Evolutionary conservation across 2,329 filamentous ascomycete genomes (phyloP).

Genomic region (Corinectria fuckeliana): DNA sequence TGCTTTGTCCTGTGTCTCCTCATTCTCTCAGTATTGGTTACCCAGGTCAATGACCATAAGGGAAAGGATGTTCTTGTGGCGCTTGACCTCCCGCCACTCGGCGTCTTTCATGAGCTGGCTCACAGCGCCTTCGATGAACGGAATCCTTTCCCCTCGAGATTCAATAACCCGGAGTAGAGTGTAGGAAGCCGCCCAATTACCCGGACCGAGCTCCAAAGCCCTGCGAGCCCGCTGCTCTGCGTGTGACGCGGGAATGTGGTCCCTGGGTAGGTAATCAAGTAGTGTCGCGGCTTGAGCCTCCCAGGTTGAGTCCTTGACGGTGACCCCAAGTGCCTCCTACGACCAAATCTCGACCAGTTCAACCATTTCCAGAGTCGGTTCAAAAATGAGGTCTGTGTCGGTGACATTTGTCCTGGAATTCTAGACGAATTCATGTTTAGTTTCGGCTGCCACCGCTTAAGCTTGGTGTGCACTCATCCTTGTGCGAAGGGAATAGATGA

Average conservation of each 20-base stretch:
- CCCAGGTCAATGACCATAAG: constrained; percentile 7
- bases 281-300: constrained; percentile 7
- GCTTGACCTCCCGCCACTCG: background rate
- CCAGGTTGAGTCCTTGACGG: constrained; percentile 1
- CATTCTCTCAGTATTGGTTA: background rate
- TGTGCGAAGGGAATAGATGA: background rate
- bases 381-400: background rate
- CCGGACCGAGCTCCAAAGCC: constrained; percentile 7
- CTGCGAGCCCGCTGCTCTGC: constrained; percentile 1
- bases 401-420: background rate
- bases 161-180: background rate
- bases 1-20: constrained; percentile 3
- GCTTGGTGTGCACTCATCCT: background rate
- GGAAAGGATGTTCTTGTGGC: background rate
- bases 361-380: constrained; percentile 1
- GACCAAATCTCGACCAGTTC: constrained; percentile 7
- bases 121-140: background rate
- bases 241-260: background rate
- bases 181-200: constrained; percentile 6
- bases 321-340: background rate
- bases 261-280: background rate
- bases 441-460: background rate
- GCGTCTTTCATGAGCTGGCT: background rate
- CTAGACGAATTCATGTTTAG: background rate
- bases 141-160: background rate